Base-by-base conservation (phyloP, 257 asterid genomes). In the Solanum pinnatisectum region DNA sequence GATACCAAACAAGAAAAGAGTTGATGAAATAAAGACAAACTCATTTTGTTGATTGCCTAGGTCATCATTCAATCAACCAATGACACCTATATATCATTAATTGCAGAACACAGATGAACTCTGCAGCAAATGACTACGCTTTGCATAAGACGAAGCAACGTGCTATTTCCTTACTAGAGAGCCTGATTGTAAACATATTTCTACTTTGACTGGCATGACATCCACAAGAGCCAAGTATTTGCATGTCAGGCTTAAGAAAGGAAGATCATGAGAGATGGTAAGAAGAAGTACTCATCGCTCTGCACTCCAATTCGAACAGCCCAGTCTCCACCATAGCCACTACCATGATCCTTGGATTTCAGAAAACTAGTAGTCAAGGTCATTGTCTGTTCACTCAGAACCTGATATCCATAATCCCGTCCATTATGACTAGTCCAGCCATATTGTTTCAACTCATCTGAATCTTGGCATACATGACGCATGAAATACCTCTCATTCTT, bases 321-420 rank as follows among this genome's bases (percentile, higher is more conserved):
- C 99, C 99, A 97, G 90, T 97, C 99, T 88, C 99, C 99, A 85
- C 99, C 99, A 89, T 95, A 97, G 87, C 99, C 98, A 88, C 99
- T 95, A 59, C 91, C 98, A 81, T 88, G 87, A 85, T 90, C 98
- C 93, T 89, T 95, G 15, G 94, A 92, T 90, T 97, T 97, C 90
- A 97, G 90, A 92, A 97, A 97, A 89, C 94, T 93, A 35, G 99
- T 96, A 5, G 94, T 96, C 92, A 96, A 89, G 68, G 90, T 91
- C 93, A 97, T 90, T 68, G 91, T 92, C 65, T 94, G 98, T 89
- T 97, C 99, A 46, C 88, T 95, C 90, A 97, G 90, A 89, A 94
- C 89, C 85, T 96, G 99, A 82, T 91, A 98, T 27, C 99, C 99
- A 89, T 96, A 97, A 90, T 97, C 98, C 59, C 96, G 95, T 52